Evolutionary conservation across 805 yeast species (phyloP), one percentile per base, ranked within the genome.

Genomic region (Candida ficus): DNA sequence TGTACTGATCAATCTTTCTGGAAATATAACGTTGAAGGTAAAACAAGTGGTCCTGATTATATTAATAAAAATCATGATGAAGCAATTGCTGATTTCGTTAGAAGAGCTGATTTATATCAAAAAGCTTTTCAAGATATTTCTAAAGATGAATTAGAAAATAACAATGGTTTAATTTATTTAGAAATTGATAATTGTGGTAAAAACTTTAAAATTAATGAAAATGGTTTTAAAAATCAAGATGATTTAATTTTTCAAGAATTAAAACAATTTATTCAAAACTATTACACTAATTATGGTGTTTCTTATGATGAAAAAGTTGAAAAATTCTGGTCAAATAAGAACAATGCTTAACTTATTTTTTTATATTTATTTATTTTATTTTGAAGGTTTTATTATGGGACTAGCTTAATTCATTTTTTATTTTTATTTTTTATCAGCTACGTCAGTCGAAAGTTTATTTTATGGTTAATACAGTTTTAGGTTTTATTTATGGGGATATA

Each of bases 41-140:
- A 83, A 57, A 72, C 88, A 1, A 66, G 63, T 39, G 80, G 80
- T 53, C 70, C 68, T 29, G 90, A 83, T 56, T 83, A 83, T 57
- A 61, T 57, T 39, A 71, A 71, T 35, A 65, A 67, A 47, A 73
- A 76, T 33, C 74, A 76, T 48, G 68, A 68, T 26, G 54, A 54
- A 7, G 78, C 88, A 4, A 70, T 80, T 14, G 48, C 61, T 4
- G 89, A 82, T 62, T 83, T 83, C 52, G 66, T 78, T 32, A 65
- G 66, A 38, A 67, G 90, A 47, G 64, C 80, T 10, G 60, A 66
- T 32, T 70, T 72, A 47, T 83, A 83, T 57, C 64, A 61, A 37
- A 49, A 54, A 33, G 67, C 62, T 1, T 67, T 67, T 45, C 67
- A 68, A 45, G 58, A 53, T 27, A 64, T 68, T 11, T 59, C 68